These are phyloP conservation scores for Immersiporthe knoxdaviesiana DNA, from an alignment of 2,329 filamentous ascomycete species.

Conservation along the genomic window DNA sequence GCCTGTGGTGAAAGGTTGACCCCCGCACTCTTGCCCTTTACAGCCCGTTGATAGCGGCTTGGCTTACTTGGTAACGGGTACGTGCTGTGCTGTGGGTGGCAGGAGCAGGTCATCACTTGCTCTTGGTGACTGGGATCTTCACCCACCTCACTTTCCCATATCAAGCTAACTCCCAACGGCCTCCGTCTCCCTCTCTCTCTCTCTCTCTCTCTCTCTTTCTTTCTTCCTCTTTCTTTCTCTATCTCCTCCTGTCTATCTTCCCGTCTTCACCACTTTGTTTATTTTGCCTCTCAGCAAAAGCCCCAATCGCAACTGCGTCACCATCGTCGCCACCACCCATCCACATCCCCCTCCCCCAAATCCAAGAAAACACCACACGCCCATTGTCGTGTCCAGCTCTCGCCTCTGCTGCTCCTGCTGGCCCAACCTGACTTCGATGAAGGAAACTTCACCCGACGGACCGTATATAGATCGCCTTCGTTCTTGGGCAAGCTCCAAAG, in stretches of 20 bases:
- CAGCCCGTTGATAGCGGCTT: background rate
- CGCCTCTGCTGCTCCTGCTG: slow-evolving; percentile 26
- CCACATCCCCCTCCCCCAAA: background rate
- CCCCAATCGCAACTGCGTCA: background rate
- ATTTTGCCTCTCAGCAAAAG: background rate
- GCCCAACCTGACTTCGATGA: slow-evolving; percentile 58
- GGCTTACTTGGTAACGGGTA: background rate
- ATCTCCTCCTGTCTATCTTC: background rate
- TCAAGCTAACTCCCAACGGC: slow-evolving; percentile 1
- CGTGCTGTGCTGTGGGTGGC: background rate
- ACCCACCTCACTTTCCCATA: slow-evolving; percentile 9
- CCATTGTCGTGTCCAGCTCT: slow-evolving; percentile 17
- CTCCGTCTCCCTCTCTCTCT: background rate
- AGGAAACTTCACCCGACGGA: slow-evolving; percentile 59
- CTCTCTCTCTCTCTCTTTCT: background rate
- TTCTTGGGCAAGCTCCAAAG: slow-evolving; percentile 57
- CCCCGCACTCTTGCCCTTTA: slow-evolving; percentile 5
- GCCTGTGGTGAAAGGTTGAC: background rate
- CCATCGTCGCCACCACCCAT: background rate
- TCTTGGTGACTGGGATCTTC: background rate
- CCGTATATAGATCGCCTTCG: slow-evolving; percentile 60
- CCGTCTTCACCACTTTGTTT: background rate
- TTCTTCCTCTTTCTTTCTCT: background rate
- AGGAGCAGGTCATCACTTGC: background rate
- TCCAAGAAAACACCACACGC: slow-evolving; percentile 1